Base-by-base conservation (phyloP, 495 filamentous ascomycete genomes). In the Clohesyomyces aquaticus region DNA sequence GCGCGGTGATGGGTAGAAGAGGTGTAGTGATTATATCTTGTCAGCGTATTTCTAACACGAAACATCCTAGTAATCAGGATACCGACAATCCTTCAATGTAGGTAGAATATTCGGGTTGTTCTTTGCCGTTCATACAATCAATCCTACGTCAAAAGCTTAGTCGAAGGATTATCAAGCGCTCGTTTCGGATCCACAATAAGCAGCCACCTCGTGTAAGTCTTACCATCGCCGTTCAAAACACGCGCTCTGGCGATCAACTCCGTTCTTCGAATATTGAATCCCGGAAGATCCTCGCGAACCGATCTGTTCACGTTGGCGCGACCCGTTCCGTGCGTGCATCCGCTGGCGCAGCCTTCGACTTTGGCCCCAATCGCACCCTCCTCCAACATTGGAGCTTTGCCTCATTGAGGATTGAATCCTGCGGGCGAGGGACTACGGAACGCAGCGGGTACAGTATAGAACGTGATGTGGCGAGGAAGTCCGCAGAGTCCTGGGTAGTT, bases 141-240 rank as follows among this genome's bases (percentile, higher is more conserved):
- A 38, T 42, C n/a, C 9, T n/a, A n/a, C n/a, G n/a, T n/a, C n/a
- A n/a, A n/a, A n/a, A n/a, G n/a, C n/a, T n/a, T n/a, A n/a, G n/a
- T 11, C 4, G 21, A 43, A 25, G 10, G 4, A 48, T 59, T 49
- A 49, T 52, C 49, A 52, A 1, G 4, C 38, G 9, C 25, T 58
- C 14, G 55, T 29, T 28, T 26, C 10, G 12, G 25, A 14, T 22
- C 11, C 38, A n/a, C n/a, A 29, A 45, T 53, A 52, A 61, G 49
- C 58, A 42, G 47, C 58, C 49, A 53, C 23, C 25, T 60, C 14
- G n/a, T 23, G 47, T 50, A 43, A 58, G 9, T 16, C 18, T 25
- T 35, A 26, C 19, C 2, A 16, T 11, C 23, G 23, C 27, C 28
- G 23, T 1, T n/a, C 10, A 29, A 35, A 19, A 28, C 4, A 19